phyloP scores from a whole-genome alignment of 2,329 filamentous ascomycete genomes.

The Neobulgaria alba region DNA sequence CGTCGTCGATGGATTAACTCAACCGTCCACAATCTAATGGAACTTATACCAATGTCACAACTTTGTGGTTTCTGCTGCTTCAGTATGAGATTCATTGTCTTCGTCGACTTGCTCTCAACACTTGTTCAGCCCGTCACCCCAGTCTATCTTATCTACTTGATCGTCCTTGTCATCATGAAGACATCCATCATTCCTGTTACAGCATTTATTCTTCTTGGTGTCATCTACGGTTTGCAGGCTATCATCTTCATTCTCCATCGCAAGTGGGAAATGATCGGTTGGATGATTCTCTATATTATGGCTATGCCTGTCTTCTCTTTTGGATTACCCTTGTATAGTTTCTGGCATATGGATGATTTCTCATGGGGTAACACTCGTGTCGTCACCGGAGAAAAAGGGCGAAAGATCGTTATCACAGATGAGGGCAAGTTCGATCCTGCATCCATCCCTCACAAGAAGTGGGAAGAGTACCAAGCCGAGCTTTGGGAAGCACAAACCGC shows the following conservation, averaged over 20 bases:
- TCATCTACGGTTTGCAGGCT: conserved; percentile 94
- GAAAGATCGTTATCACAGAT: conserved; percentile 87
- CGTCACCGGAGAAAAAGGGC: conserved; percentile 86
- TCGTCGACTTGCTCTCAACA: conserved; percentile 86
- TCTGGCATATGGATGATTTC: conserved; percentile 99
- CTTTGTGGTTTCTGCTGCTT: conserved; percentile 99
- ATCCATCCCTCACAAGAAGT: conserved; percentile 93
- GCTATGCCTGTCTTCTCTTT: conserved; percentile 90
- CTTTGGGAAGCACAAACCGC: conserved; percentile 78
- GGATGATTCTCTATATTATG: conserved; percentile 94
- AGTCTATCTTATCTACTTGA: conserved; percentile 81
- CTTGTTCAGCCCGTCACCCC: conserved; percentile 86
- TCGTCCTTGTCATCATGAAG: conserved; percentile 60
- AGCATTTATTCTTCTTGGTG: conserved; percentile 81
- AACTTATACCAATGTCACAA: conserved; percentile 86
- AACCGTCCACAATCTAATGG: conserved; percentile 93
- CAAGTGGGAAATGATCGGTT: conserved; percentile 99
- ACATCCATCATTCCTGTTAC: conserved; percentile 66
- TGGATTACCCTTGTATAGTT: conserved; percentile 82
- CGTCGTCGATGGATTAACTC: conserved; percentile 99
- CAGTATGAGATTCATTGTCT: conserved; percentile 97
- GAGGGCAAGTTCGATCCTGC: conserved; percentile 96
- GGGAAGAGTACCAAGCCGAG: conserved; percentile 98
- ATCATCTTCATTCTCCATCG: conserved; percentile 94
- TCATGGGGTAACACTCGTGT: conserved; percentile 98